These are phyloP conservation scores for Phymatotrichopsis omnivora DNA, from an alignment of 2,329 filamentous ascomycete species.

Conservation along the genomic window DNA sequence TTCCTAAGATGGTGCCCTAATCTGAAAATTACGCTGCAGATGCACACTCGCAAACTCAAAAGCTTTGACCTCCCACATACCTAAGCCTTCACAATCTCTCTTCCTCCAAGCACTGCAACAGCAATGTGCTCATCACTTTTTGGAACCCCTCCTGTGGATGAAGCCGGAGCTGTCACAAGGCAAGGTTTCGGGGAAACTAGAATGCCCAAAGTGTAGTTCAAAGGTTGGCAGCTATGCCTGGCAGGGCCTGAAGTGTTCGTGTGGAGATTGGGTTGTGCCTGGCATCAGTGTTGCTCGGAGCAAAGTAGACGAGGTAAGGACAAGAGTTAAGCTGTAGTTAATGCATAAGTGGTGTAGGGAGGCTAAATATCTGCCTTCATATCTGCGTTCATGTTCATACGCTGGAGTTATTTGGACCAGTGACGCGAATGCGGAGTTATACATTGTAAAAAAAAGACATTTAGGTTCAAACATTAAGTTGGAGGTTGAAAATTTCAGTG, in stretches of 20 bases:
- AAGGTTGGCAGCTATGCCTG: slow-evolving; percentile 90
- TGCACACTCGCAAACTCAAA: slow-evolving; percentile 52
- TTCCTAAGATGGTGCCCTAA: no score
- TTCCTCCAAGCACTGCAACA: slow-evolving; percentile 10
- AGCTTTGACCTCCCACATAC: slow-evolving; percentile 48
- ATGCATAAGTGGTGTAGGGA: no score
- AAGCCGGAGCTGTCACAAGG: slow-evolving; percentile 68
- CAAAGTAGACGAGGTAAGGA: slow-evolving; percentile 60
- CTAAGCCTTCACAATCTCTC: slow-evolving; percentile 30
- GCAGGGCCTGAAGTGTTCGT: slow-evolving; percentile 90
- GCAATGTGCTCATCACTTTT: slow-evolving; percentile 72
- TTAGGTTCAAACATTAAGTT: no score
- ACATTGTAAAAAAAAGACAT: no score
- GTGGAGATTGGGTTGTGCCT: slow-evolving; percentile 80
- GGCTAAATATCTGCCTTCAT: no score
- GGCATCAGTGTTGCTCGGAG: slow-evolving; percentile 78
- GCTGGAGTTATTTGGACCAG: no score
- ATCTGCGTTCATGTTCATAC: no score
- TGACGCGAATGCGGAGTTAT: no score
- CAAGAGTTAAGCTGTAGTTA: no score
- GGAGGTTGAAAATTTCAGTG: no score
- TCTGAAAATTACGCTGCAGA: not conserved
- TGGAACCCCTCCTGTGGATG: slow-evolving; percentile 96
- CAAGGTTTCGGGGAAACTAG: slow-evolving; percentile 69
- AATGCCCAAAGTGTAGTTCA: slow-evolving; percentile 75